These are phyloP conservation scores for Aspergillus japonicus DNA, from an alignment of 2,329 filamentous ascomycete genomes.

Conservation along the genomic window DNA sequence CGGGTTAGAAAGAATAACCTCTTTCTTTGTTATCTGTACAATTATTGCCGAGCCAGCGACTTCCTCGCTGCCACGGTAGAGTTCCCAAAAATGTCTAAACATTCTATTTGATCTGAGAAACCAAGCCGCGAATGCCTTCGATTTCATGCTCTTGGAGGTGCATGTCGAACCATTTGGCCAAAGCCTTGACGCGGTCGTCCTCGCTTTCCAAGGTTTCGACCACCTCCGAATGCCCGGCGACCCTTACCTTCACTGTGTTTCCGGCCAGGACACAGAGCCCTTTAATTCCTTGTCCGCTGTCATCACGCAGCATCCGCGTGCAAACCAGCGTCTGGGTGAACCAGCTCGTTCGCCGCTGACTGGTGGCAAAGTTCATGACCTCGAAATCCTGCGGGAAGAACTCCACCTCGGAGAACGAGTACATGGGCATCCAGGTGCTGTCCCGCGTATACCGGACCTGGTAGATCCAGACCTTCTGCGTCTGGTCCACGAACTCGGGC, in stretches of 20 bases:
- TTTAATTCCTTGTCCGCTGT: constrained; percentile 45
- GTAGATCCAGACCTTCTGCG: constrained; percentile 61
- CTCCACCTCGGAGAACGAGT: constrained; percentile 66
- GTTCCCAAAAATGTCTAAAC: neutral
- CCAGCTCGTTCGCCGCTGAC: constrained; percentile 49
- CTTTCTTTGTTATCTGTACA: constrained; percentile 18
- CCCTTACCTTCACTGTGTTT: constrained; percentile 54
- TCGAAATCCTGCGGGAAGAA: constrained; percentile 62
- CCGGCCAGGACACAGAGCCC: constrained; percentile 56
- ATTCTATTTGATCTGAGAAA: constrained; percentile 45
- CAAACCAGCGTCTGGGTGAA: constrained; percentile 57
- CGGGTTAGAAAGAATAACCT: constrained; percentile 14
- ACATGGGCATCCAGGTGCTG: constrained; percentile 58
- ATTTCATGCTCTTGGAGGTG: constrained; percentile 52
- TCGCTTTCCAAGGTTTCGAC: constrained; percentile 52
- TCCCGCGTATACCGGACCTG: constrained; percentile 54
- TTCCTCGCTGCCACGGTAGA: constrained; percentile 8
- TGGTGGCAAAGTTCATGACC: constrained; percentile 59
- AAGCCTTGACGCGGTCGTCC: constrained; percentile 52
- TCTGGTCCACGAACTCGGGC: constrained; percentile 45
- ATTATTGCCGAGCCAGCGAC: constrained; percentile 13
- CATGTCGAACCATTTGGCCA: constrained; percentile 56
- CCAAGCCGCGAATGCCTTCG: constrained; percentile 51
- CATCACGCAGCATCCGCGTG: constrained; percentile 55
- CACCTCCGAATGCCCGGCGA: constrained; percentile 51